A percentile compares a stretch with the other conserved stretches of the same genome.
Conservation (phyloP, 1,284 basidiomycete species). For the Mrakiaceae sp. region DNA sequence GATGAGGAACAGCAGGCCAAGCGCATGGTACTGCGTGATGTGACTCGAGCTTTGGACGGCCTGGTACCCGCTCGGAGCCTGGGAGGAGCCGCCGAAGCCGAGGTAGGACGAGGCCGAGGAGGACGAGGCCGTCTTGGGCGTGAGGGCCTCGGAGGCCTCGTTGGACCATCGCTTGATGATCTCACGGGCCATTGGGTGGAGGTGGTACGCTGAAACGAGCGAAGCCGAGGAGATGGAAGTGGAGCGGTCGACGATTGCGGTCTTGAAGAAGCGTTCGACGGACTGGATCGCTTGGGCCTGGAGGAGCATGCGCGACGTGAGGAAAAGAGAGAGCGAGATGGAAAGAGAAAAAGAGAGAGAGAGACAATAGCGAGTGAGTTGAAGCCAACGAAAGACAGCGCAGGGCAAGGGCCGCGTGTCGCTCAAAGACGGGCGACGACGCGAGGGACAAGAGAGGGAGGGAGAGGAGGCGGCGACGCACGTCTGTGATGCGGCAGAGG, state of each 20-base stretch:
- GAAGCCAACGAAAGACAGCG: too few species aligned
- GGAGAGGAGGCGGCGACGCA: constrained; percentile 38
- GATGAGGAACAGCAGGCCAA: constrained; percentile 88
- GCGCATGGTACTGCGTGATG: constrained; percentile 94
- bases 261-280: constrained; percentile 98
- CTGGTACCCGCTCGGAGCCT: constrained; percentile 46
- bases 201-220: constrained; percentile 92
- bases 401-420: too few species aligned
- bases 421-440: too few species aligned
- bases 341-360: not conserved
- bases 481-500: constrained; percentile 92
- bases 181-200: constrained; percentile 84
- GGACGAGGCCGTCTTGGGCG: constrained; percentile 64
- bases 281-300: constrained; percentile 61
- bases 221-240: constrained; percentile 92
- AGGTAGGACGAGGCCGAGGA: constrained; percentile 40
- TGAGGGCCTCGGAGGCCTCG: constrained; percentile 94
- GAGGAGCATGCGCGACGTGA: not conserved
- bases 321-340: not conserved
- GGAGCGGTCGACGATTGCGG: constrained; percentile 95
- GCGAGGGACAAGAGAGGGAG: not conserved
- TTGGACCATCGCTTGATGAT: constrained; percentile 98
- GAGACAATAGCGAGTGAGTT: too few species aligned
- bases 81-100: constrained; percentile 48
- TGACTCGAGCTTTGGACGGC: constrained; percentile 75